phyloP scores from a whole-genome alignment of 768 basidiomycete genomes.

The Mycena albidolilacea region DNA sequence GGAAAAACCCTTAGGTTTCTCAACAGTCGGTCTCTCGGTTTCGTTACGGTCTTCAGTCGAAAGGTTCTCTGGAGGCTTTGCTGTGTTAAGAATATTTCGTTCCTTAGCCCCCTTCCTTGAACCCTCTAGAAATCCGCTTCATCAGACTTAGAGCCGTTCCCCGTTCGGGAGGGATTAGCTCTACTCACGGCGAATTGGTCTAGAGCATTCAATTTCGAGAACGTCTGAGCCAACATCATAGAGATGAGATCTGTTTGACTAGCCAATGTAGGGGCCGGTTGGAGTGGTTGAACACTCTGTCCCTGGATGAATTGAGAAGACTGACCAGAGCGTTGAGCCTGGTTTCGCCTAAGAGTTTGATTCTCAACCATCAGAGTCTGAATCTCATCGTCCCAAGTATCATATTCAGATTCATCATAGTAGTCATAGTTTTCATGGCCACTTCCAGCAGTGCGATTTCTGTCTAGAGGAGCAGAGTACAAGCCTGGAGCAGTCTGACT shows the following conservation, averaged over 20 bases:
- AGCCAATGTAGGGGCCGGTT: neutral
- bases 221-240: neutral
- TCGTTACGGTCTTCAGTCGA: neutral
- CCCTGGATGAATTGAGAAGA: neutral
- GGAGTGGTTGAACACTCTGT: conserved; percentile 19
- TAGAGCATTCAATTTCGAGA: neutral
- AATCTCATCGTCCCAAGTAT: conserved; percentile 7
- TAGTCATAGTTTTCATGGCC: conserved; percentile 3
- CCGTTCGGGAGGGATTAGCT: conserved; percentile 18
- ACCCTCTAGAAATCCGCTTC: conserved; percentile 4
- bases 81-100: neutral
- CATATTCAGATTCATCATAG: neutral
- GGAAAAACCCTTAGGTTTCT: too few species aligned
- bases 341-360: neutral
- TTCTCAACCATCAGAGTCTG: neutral
- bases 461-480: neutral
- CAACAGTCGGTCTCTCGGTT: neutral
- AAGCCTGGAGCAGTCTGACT: neutral
- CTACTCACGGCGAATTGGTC: neutral
- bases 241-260: neutral
- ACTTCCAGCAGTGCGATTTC: neutral
- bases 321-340: conserved; percentile 3
- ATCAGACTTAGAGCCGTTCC: neutral
- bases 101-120: neutral
- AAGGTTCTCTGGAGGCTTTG: neutral